Conservation (phyloP, 1,139 yeast species). For the Diutina siamensis region DNA sequence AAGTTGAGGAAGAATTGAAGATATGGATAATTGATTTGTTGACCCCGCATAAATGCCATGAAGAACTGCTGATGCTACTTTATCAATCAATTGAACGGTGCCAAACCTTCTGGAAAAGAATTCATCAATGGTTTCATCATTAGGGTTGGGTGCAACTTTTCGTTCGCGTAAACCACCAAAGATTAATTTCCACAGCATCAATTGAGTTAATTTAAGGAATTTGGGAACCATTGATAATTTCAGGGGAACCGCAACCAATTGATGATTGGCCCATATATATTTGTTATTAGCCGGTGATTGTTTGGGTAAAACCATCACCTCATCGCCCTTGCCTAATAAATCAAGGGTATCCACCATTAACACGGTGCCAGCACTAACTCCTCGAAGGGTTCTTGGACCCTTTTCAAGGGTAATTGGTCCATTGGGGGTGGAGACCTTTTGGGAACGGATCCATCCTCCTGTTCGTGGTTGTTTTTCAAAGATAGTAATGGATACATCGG, state of each 20-base stretch:
- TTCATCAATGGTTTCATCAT: conserved; percentile 62
- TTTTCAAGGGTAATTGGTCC: conserved; percentile 38
- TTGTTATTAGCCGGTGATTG: conserved; percentile 49
- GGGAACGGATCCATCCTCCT: conserved; percentile 77
- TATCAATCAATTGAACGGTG: conserved; percentile 37
- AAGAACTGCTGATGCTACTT: conserved; percentile 67
- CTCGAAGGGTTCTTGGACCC: conserved; percentile 68
- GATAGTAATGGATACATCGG: conserved; percentile 55
- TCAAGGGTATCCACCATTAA: conserved; percentile 46
- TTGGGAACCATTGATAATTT: conserved; percentile 46
- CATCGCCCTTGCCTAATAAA: conserved; percentile 27
- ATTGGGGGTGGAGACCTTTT: conserved; percentile 12
- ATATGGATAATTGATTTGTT: conserved; percentile 50
- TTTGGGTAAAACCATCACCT: conserved; percentile 37
- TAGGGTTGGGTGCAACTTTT: conserved; percentile 9
- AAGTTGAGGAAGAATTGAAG: conserved; percentile 41
- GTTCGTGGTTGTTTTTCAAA: conserved; percentile 42
- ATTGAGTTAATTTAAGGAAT: conserved; percentile 25
- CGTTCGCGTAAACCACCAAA: conserved; percentile 30
- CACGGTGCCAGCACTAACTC: conserved; percentile 55
- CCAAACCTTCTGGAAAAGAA: conserved; percentile 68
- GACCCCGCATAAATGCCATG: conserved; percentile 95
- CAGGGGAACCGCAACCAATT: not conserved
- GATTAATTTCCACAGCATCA: conserved; percentile 21
- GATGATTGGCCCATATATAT: conserved; percentile 33